phyloP scores from a whole-genome alignment of 139 green algal genomes.

The Limnomonas spitsbergensis region DNA sequence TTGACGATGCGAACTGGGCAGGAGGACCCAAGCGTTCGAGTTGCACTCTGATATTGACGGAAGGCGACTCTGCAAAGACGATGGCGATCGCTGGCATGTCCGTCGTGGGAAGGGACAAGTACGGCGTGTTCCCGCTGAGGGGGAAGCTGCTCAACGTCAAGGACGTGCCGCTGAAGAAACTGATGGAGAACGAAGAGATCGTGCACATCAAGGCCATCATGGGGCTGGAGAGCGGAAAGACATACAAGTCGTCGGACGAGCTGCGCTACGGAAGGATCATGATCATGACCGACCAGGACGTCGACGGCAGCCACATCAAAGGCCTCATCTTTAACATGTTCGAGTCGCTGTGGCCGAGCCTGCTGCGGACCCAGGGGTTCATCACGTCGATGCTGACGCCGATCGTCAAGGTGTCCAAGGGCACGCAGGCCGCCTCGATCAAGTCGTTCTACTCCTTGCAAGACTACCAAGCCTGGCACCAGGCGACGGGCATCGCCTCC shows the following conservation, averaged over 20 bases:
- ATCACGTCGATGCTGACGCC: conserved; percentile 26
- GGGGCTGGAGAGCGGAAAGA: conserved; percentile 54
- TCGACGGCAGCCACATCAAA: conserved; percentile 32
- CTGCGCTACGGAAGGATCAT: conserved; percentile 29
- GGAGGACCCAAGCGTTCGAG: conserved; percentile 39
- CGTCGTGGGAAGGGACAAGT: conserved; percentile 56
- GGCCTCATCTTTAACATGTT: conserved; percentile 33
- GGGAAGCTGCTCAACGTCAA: conserved; percentile 68
- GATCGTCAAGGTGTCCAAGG: conserved; percentile 23
- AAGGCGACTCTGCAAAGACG: conserved; percentile 63
- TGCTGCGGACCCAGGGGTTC: conserved; percentile 20
- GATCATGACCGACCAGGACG: conserved; percentile 24
- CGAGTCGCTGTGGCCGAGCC: conserved; percentile 17
- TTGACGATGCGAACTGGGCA: conserved; percentile 67
- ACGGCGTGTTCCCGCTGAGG: conserved; percentile 59
- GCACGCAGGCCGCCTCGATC: background rate
- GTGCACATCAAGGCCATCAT: conserved; percentile 64
- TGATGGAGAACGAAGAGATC: conserved; percentile 67
- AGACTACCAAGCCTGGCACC: background rate
- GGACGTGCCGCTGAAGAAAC: conserved; percentile 41
- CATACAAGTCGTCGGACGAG: background rate
- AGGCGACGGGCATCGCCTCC: background rate
- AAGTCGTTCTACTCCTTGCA: background rate
- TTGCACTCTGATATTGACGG: conserved; percentile 69
- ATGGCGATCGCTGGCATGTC: conserved; percentile 55